Conservation (phyloP, 345 rosid genomes). For the Ceriops zippeliana region DNA sequence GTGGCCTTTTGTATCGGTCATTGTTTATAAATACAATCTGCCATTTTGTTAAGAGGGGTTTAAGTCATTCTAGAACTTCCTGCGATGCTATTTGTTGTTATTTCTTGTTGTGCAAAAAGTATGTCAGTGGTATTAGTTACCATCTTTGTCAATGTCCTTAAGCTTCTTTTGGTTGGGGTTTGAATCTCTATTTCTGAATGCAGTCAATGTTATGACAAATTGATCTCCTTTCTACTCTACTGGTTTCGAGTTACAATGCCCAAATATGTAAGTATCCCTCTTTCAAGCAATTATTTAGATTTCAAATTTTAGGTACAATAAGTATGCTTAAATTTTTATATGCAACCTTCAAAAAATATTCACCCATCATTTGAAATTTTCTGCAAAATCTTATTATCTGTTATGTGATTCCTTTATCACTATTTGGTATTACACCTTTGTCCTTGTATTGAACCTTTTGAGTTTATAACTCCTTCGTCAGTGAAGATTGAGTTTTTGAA, state of each 20-base stretch:
- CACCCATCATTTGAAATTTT: background rate
- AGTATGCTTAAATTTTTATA: background rate
- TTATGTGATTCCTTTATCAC: background rate
- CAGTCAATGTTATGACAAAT: constrained; percentile 71
- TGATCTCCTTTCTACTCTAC: constrained; percentile 76
- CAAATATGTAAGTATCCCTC: constrained; percentile 37
- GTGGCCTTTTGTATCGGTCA: no score
- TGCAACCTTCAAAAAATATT: background rate
- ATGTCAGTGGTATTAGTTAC: no score
- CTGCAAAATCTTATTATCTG: background rate
- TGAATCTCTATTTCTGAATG: constrained; percentile 17
- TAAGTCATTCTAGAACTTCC: background rate
- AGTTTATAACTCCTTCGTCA: no score
- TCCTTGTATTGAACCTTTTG: no score
- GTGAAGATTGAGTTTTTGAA: no score
- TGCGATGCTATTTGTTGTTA: no score
- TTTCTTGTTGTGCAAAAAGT: no score
- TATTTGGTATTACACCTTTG: no score
- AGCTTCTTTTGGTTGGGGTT: no score
- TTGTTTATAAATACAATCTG: no score
- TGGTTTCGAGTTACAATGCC: constrained; percentile 76
- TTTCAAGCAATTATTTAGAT: background rate
- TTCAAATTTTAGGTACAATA: background rate
- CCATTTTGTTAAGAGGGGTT: background rate
- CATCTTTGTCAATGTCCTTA: no score